Conservation (phyloP, 495 filamentous ascomycete species). For the Talaromyces thailandensis region DNA sequence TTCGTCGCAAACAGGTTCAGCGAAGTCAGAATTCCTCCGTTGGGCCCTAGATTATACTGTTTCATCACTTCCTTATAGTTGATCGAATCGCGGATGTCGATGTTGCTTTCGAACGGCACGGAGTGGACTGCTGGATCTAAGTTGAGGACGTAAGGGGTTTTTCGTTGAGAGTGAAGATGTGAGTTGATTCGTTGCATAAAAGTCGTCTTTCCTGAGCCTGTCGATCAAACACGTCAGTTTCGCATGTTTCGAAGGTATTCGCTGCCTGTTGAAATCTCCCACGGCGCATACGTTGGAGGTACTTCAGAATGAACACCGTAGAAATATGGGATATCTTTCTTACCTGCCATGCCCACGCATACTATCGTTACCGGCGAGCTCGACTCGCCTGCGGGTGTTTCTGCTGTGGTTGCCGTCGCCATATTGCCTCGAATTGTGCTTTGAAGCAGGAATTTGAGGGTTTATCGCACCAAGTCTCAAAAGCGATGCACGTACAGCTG, state of each 20-base stretch:
- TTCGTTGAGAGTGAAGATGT: slow-evolving; percentile 66
- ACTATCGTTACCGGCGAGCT: slow-evolving; percentile 64
- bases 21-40: slow-evolving; percentile 95
- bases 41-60: slow-evolving; percentile 95
- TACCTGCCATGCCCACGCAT: slow-evolving; percentile 93
- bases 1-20: slow-evolving; percentile 96
- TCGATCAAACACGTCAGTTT: not conserved
- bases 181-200: slow-evolving; percentile 98
- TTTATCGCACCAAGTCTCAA: not conserved
- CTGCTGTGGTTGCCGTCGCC: not conserved
- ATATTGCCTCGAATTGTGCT: not conserved
- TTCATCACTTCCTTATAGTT: slow-evolving; percentile 99
- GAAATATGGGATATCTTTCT: slow-evolving; percentile 8
- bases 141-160: slow-evolving; percentile 88
- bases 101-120: slow-evolving; percentile 97
- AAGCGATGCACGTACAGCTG: not conserved
- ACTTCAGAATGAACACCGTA: no score
- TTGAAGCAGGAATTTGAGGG: not conserved
- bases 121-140: slow-evolving; percentile 90
- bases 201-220: slow-evolving; percentile 92
- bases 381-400: not conserved
- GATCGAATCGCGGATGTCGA: slow-evolving; percentile 96
- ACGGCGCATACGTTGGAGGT: no score
- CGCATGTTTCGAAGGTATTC: not conserved
- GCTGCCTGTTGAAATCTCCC: not conserved